Base-by-base conservation (phyloP, 148 eudicot species). In the Cornus florida region DNA sequence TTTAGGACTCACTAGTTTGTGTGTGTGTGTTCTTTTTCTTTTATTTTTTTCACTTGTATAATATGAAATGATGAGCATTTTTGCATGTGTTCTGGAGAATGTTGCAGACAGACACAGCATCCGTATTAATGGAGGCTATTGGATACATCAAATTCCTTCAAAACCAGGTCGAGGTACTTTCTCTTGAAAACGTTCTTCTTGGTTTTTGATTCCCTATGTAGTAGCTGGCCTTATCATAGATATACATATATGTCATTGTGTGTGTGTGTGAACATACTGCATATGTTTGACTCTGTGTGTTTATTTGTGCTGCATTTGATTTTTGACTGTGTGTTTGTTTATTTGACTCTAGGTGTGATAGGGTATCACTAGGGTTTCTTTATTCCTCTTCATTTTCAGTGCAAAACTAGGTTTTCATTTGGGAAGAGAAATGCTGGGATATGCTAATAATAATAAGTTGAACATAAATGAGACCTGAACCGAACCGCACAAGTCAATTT, bases 141-240 rank as follows among this genome's bases (percentile, higher is more conserved):
- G 98, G 98, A 69, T 94, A 94, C 28, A 94, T 94, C 89, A 94
- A 92, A 86, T 94, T 94, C 83, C 97, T 94, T 70, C 98, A 94
- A 60, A 87, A 76, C 87, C 98, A 94, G 84, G 92, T 94, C 43
- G 97, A 94, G 98, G 98, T 94, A 90, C 33, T 24, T 65, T 69
- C 76, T 74, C n/a, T 62, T 75, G 75, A 71, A 41, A 81, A 83
- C 87, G 78, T 86, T 86, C 84, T 85, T 86, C 83, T 87, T 76
- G 84, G 20, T 70, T 75, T 60, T 56, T 77, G 81, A 46, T 43
- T 48, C 20, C 28, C 62, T 13, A 19, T 19, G 3, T 1, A 35
- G 5, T 35, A 35, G 38, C 38, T 35, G 38, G 38, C 4, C 38
- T 19, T 57, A 13, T 57, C 17, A 57, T 57, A 57, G 2, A 13